phyloP scores from a whole-genome alignment of 306 rosid species.

The Acacia confusa region DNA sequence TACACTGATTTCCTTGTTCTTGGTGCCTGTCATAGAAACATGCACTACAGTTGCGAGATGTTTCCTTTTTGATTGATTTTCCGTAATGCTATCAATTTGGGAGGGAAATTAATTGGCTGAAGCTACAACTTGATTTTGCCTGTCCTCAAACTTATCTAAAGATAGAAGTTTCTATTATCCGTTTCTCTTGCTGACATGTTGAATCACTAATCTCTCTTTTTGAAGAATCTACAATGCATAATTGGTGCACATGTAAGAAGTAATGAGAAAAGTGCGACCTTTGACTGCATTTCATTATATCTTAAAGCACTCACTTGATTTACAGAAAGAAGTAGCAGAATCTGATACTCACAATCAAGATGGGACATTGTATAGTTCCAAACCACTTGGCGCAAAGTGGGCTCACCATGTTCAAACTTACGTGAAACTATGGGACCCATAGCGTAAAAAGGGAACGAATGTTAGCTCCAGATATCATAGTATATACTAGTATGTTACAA shows the following conservation, averaged over 20 bases:
- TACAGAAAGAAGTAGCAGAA: conserved; percentile 67
- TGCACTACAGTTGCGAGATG: background rate
- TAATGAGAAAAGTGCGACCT: background rate
- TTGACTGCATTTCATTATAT: conserved; percentile 12
- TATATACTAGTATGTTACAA: too few relatives aligned
- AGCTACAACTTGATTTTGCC: too few relatives aligned
- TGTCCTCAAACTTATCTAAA: background rate
- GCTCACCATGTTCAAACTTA: conserved; percentile 83
- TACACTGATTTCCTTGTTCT: background rate
- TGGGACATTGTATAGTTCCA: conserved; percentile 47
- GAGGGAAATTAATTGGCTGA: background rate
- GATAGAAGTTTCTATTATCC: background rate
- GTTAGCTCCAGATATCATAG: too few relatives aligned
- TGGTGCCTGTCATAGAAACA: background rate
- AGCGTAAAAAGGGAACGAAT: too few relatives aligned
- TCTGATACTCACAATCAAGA: conserved; percentile 48
- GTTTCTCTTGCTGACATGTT: too few relatives aligned
- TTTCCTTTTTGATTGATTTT: background rate
- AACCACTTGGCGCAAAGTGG: conserved; percentile 74
- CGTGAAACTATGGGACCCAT: conserved; percentile 57
- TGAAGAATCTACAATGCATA: too few relatives aligned
- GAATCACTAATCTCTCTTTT: too few relatives aligned
- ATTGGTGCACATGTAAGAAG: background rate
- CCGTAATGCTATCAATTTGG: conserved; percentile 2
- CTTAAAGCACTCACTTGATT: conserved; percentile 28